phyloP scores from a whole-genome alignment of 768 basidiomycete species.

The Boletales sp. region DNA sequence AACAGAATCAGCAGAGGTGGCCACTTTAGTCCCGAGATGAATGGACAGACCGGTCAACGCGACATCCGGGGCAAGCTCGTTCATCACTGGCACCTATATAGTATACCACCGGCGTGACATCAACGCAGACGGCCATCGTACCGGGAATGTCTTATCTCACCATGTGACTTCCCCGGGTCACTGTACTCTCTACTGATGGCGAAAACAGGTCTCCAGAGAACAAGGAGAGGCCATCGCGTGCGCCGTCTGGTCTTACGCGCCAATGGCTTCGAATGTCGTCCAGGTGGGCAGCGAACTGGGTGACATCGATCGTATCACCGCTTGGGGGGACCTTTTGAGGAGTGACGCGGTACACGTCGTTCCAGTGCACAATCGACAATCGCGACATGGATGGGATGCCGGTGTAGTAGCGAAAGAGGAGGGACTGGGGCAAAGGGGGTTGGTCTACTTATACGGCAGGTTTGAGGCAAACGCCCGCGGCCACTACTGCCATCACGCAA shows the following conservation, averaged over 20 bases:
- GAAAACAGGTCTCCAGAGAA: constrained; percentile 92
- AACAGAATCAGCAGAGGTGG: constrained; percentile 7
- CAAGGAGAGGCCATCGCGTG: constrained; percentile 68
- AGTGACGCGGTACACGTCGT: constrained; percentile 79
- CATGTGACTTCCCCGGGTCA: constrained; percentile 91
- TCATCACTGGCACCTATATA: constrained; percentile 80
- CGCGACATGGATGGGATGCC: constrained; percentile 27
- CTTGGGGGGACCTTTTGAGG: constrained; percentile 62
- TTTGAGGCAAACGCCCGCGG: background rate
- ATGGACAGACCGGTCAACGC: constrained; percentile 65
- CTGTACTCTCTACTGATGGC: constrained; percentile 81
- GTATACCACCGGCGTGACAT: background rate
- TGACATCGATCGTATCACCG: constrained; percentile 73
- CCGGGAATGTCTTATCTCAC: constrained; percentile 36
- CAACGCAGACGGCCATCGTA: constrained; percentile 26
- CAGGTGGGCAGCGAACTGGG: constrained; percentile 74
- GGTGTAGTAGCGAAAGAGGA: background rate
- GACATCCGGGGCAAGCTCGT: constrained; percentile 73
- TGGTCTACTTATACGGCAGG: constrained; percentile 2
- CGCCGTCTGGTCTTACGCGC: constrained; percentile 44
- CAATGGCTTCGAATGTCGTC: constrained; percentile 59
- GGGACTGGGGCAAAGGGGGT: background rate
- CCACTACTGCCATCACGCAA: too few species aligned
- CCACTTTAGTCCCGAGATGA: background rate
- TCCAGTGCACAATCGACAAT: constrained; percentile 62